These are phyloP conservation scores for Diaporthe sp. DNA, from an alignment of 2,329 filamentous ascomycete species.

Conservation along the genomic window DNA sequence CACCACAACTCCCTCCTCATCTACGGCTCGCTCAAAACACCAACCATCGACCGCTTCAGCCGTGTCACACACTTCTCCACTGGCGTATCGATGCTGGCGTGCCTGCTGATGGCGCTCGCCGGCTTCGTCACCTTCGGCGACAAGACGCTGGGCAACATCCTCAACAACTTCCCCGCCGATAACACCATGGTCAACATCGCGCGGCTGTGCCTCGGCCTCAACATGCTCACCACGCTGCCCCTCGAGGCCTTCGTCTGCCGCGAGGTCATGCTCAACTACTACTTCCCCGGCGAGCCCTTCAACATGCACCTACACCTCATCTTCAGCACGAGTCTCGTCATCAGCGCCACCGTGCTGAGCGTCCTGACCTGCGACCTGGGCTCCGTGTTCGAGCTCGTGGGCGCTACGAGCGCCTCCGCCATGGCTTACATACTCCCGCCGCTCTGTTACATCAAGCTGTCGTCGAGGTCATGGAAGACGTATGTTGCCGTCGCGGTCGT, in stretches of 20 bases:
- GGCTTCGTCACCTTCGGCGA: conserved; percentile 96
- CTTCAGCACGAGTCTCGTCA: conserved; percentile 86
- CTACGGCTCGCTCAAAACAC: conserved; percentile 93
- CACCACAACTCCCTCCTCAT: conserved; percentile 98
- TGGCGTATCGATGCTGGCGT: conserved; percentile 89
- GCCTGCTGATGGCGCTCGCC: conserved; percentile 86
- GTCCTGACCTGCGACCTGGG: conserved; percentile 94
- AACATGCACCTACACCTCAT: conserved; percentile 87
- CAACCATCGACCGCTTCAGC: conserved; percentile 95
- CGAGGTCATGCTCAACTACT: conserved; percentile 94
- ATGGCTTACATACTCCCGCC: conserved; percentile 96
- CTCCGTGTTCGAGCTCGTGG: conserved; percentile 94
- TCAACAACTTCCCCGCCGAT: conserved; percentile 95
- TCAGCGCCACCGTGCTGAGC: conserved; percentile 80
- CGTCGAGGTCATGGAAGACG: conserved; percentile 65
- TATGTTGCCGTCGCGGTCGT: conserved; percentile 46
- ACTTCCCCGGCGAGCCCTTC: conserved; percentile 77
- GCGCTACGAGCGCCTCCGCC: conserved; percentile 92
- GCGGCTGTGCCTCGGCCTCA: conserved; percentile 93
- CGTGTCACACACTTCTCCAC: conserved; percentile 96
- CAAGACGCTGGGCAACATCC: conserved; percentile 91
- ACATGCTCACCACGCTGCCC: conserved; percentile 97
- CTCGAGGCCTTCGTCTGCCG: conserved; percentile 98
- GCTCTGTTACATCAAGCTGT: conserved; percentile 94
- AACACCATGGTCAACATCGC: conserved; percentile 96